These are phyloP conservation scores for Phytophthora pinifolia DNA, from an alignment of 352 stramenopile genomes.

Conservation along the genomic window DNA sequence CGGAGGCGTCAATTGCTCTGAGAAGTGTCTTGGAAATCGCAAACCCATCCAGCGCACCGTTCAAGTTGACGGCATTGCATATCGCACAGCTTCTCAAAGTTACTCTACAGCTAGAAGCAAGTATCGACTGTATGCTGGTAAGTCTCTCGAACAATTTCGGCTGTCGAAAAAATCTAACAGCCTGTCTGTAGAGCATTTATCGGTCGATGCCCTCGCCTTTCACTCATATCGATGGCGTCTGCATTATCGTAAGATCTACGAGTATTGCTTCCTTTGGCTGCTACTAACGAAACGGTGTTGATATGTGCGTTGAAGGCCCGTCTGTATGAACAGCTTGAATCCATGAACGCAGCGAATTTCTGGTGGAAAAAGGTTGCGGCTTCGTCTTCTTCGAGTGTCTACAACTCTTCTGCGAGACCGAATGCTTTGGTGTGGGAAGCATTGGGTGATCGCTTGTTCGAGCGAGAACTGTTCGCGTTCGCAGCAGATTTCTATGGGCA, in stretches of 20 bases:
- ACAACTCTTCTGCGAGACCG: not conserved
- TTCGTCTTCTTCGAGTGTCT: not conserved
- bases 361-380: slow-evolving; percentile 43
- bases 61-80: slow-evolving; percentile 38
- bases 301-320: slow-evolving; percentile 21
- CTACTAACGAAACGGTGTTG: not conserved
- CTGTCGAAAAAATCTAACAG: no score
- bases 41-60: slow-evolving; percentile 26
- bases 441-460: slow-evolving; percentile 35
- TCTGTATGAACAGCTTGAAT: slow-evolving; percentile 37
- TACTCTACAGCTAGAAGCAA: slow-evolving; percentile 28
- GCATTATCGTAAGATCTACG: slow-evolving; percentile 43
- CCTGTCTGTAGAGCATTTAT: slow-evolving; percentile 36
- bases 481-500: slow-evolving; percentile 36
- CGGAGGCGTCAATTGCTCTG: slow-evolving; percentile 44
- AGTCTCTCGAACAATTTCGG: not conserved
- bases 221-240: slow-evolving; percentile 32
- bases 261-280: not conserved
- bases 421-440: slow-evolving; percentile 4
- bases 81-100: slow-evolving; percentile 43
- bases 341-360: slow-evolving; percentile 17
- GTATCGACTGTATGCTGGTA: slow-evolving; percentile 43
- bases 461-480: slow-evolving; percentile 36
- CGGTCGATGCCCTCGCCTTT: slow-evolving; percentile 53
- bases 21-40: slow-evolving; percentile 45